Base-by-base conservation (phyloP, 129 eudicot genomes). In the Deinandra increscens region DNA sequence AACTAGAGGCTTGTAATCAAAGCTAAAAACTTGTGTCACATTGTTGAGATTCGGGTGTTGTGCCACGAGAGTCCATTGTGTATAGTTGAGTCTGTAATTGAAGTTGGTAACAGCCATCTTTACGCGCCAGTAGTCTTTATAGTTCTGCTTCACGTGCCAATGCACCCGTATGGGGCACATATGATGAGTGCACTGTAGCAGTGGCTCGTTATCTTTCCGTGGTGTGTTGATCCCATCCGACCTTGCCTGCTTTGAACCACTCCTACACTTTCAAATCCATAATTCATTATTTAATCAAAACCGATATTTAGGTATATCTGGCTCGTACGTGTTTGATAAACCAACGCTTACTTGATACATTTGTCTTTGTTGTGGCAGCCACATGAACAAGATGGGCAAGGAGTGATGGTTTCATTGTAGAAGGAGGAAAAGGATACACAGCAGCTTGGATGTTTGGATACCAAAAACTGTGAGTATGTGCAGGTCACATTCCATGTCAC, bases 401-500 rank as follows among this genome's bases (percentile, higher is more conserved):
- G 93, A 60, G 86, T 80, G 81, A 89, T 89, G 58, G 93, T 86
- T 26, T 80, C 56, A 42, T 84, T 89, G 84, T 89, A 89, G 85
- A 89, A 89, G 17, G 96, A 77, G 3, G 96, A 89, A 75, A 89
- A 86, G 31, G 96, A 89, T 18, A 86, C 93, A 29, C 96, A 89
- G 65, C 96, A 89, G 10, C 76, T 75, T 12, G 96, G 90, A 48
- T 84, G 66, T 64, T 29, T 82, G 18, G 88, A 86, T 22, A 83
- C 90, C 50, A 84, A 80, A 55, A 80, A 74, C 70, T 89, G 93
- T 5, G 96, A 89, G 67, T 82, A 86, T 2, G 96, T 89, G 83
- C 96, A 89, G 22, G 93, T 89, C 67, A 86, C 83, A 13, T 89
- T 89, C 96, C 96, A 89, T 44, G 96, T 89, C 96, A 89, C 96